A percentile compares a stretch with the other conserved stretches of the same genome.
Evolutionary conservation across 2,329 filamentous ascomycete genomes (phyloP).

Genomic region (Beauveria sp.): DNA sequence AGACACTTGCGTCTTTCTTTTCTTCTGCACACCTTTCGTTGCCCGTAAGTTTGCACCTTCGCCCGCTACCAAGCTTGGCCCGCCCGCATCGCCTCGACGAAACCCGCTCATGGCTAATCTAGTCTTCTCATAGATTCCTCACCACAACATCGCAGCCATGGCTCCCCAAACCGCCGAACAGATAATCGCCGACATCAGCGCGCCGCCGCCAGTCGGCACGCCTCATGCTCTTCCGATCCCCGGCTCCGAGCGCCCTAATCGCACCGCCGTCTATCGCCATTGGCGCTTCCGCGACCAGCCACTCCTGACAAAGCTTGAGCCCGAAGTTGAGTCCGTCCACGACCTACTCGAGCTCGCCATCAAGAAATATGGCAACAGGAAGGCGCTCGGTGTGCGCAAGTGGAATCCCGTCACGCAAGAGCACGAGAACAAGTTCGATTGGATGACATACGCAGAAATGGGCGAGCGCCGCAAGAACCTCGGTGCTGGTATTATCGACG

Average conservation of each 20-base stretch:
- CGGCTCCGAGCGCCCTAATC: constrained; percentile 63
- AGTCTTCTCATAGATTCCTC: background rate
- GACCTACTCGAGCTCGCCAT: constrained; percentile 70
- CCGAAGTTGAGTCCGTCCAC: constrained; percentile 63
- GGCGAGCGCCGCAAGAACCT: constrained; percentile 73
- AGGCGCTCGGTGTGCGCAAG: constrained; percentile 71
- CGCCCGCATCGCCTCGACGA: background rate
- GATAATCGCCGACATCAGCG: constrained; percentile 38
- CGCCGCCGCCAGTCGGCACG: constrained; percentile 62
- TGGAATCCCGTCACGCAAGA: constrained; percentile 69
- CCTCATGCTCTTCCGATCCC: constrained; percentile 75
- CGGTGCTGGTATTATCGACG: constrained; percentile 75
- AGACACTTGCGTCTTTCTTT: background rate
- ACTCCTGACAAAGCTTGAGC: constrained; percentile 65
- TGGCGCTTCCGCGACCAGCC: constrained; percentile 67
- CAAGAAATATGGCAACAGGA: constrained; percentile 55
- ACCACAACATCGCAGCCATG: constrained; percentile 22
- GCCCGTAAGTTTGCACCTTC: background rate
- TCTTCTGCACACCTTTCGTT: background rate
- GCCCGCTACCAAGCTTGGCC: background rate
- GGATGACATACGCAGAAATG: constrained; percentile 77
- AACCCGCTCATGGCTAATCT: background rate
- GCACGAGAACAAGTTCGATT: constrained; percentile 68
- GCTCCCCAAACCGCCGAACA: constrained; percentile 4
- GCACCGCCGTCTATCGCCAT: constrained; percentile 74